A percentile compares a stretch with the other conserved stretches of the same genome.
These are phyloP conservation scores for Cavenderia fasciculata DNA, from an alignment of 78 protist species.

Conservation along the genomic window DNA sequence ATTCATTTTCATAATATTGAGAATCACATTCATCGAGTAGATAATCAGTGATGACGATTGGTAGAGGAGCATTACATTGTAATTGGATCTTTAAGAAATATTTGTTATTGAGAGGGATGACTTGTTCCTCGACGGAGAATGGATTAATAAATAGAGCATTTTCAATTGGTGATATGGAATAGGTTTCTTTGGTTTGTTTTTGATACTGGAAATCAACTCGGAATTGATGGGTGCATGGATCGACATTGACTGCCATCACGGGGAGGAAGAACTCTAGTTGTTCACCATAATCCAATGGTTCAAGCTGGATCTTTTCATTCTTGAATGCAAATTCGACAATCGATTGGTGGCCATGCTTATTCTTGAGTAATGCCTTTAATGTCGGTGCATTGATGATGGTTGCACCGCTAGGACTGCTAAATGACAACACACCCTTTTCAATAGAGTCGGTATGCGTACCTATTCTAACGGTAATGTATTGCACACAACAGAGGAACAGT, in stretches of 20 bases:
- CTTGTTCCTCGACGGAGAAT: conserved; percentile 18
- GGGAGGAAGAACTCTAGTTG: conserved; percentile 55
- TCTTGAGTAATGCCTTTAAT: background rate
- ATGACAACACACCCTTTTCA: conserved; percentile 49
- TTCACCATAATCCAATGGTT: conserved; percentile 24
- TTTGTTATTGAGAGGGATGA: conserved; percentile 37
- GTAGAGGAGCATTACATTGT: conserved; percentile 28
- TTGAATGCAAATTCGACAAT: background rate
- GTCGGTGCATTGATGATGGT: conserved; percentile 37
- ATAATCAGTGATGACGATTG: conserved; percentile 13
- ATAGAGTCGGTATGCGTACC: conserved; percentile 49
- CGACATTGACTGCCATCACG: conserved; percentile 53
- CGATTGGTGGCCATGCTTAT: background rate
- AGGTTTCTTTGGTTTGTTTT: conserved; percentile 67
- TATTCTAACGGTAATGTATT: conserved; percentile 50
- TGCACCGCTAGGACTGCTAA: conserved; percentile 23
- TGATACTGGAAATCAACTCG: conserved; percentile 30
- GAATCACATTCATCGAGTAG: conserved; percentile 38
- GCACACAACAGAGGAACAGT: conserved; percentile 21
- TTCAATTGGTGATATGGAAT: conserved; percentile 32
- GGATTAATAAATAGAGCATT: conserved; percentile 54
- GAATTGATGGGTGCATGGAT: conserved; percentile 48
- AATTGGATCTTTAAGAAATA: conserved; percentile 29
- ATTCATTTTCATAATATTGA: background rate
- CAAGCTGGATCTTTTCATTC: conserved; percentile 42